Evolutionary conservation across 164 flowering plant genomes (phyloP).

Genomic region (Vitis rupestris): DNA sequence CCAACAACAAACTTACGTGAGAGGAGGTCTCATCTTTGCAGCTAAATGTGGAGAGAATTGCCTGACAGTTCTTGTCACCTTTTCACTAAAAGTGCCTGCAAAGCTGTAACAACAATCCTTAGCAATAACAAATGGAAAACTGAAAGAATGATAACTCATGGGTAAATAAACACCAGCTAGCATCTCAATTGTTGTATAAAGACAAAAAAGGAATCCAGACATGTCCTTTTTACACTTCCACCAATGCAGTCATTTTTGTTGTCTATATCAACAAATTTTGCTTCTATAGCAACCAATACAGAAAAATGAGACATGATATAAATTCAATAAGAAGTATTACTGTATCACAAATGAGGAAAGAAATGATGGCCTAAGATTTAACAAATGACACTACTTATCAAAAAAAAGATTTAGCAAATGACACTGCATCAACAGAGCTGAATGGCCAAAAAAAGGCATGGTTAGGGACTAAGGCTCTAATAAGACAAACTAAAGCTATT

Average conservation of each 20-base stretch:
- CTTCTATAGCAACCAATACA: neutral
- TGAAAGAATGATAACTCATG: neutral
- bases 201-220: neutral
- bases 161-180: neutral
- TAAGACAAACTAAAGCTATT: too few relatives aligned
- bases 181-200: neutral
- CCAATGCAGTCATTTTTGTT: neutral
- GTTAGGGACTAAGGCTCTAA: too few relatives aligned
- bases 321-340: neutral
- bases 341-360: too few relatives aligned
- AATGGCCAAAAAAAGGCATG: too few relatives aligned
- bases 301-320: neutral
- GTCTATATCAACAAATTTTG: too few relatives aligned
- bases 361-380: too few relatives aligned
- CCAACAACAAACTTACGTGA: conserved; percentile 51
- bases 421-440: too few relatives aligned
- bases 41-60: conserved; percentile 96
- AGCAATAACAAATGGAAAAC: conserved; percentile 11
- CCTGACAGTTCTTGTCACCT: conserved; percentile 88
- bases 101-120: conserved; percentile 57
- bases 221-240: neutral
- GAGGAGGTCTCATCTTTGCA: conserved; percentile 95
- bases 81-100: conserved; percentile 95
- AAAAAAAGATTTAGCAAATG: too few relatives aligned
- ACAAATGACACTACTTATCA: too few relatives aligned